phyloP scores from a whole-genome alignment of 208 protist genomes.

The Crithidia fasciculata region DNA sequence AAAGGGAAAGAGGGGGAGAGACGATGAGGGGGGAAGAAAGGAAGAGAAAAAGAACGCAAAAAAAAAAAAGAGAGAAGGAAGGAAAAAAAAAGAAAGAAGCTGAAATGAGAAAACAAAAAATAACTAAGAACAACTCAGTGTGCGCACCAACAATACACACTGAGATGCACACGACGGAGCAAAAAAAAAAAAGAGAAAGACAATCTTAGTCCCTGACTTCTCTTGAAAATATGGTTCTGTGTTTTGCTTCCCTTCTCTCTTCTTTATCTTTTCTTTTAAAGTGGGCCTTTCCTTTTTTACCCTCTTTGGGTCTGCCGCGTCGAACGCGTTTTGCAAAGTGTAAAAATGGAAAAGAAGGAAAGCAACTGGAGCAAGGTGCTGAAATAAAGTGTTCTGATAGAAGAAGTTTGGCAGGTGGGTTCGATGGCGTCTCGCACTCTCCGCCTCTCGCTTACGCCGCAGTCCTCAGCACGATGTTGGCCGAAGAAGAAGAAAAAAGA shows the following conservation, averaged over 20 bases:
- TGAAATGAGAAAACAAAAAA: slow-evolving; percentile 14
- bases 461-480: too few species aligned
- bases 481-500: slow-evolving; percentile 1
- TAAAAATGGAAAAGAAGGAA: neutral
- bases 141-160: too few species aligned
- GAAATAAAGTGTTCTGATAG: too few species aligned
- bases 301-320: too few species aligned
- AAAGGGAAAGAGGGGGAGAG: neutral
- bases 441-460: too few species aligned
- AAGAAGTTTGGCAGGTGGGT: too few species aligned
- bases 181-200: slow-evolving; percentile 9
- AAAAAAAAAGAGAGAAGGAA: slow-evolving; percentile 17
- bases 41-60: slow-evolving; percentile 3
- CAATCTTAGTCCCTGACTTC: too few species aligned
- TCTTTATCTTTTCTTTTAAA: neutral
- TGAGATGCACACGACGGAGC: neutral
- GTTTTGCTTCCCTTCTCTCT: too few species aligned
- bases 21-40: neutral
- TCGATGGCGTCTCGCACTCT: too few species aligned
- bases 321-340: too few species aligned
- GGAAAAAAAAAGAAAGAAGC: slow-evolving; percentile 24
- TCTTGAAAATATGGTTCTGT: too few species aligned
- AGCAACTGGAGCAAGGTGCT: neutral
- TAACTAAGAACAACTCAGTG: neutral
- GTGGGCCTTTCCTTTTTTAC: neutral